Conservation (phyloP, 2,329 filamentous ascomycete species). For the Tolypocladium ovalisporum region DNA sequence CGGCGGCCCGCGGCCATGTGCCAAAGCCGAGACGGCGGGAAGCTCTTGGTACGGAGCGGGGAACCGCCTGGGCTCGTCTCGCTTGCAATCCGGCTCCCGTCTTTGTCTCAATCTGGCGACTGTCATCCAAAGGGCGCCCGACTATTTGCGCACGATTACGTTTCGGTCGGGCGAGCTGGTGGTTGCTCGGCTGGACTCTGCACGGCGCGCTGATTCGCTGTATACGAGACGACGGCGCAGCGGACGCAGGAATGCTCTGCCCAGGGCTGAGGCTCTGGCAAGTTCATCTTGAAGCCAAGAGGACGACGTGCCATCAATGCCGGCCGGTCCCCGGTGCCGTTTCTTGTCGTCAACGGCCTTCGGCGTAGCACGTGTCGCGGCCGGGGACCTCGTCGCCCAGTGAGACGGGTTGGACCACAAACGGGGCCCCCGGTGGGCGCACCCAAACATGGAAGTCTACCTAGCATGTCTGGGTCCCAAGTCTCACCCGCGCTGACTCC, state of each 20-base stretch:
- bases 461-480: no score
- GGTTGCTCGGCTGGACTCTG: background rate
- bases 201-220: background rate
- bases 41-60: background rate
- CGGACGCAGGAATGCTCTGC: no score
- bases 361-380: no score
- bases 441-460: no score
- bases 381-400: no score
- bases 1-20: background rate
- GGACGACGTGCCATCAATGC: background rate
- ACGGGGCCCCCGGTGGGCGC: no score
- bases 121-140: background rate
- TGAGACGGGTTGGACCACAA: no score
- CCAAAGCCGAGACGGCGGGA: background rate
- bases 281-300: background rate
- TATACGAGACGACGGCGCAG: no score
- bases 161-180: background rate
- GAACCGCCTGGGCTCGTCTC: background rate
- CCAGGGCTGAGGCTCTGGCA: no score
- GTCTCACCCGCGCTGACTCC: background rate
- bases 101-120: background rate
- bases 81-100: background rate
- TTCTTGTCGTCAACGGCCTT: no score
- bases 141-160: background rate
- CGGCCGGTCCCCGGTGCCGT: background rate